Percentiles rank a stretch among this genome's conserved stretches.
Evolutionary conservation across 805 yeast genomes (phyloP).

Genomic region (Cyberlindnera suaveolens): DNA sequence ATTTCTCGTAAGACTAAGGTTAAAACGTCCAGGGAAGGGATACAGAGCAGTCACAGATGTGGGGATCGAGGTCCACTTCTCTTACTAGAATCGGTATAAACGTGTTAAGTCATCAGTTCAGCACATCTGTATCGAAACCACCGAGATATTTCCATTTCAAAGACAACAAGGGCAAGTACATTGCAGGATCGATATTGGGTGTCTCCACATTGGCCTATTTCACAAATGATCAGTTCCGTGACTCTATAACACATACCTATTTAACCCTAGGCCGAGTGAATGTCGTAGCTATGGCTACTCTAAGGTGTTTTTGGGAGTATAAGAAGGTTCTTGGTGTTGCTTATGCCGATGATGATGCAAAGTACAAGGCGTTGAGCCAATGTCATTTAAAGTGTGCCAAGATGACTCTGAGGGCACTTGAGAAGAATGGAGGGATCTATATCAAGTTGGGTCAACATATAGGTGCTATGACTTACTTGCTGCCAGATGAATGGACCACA

Average conservation of each 20-base stretch:
- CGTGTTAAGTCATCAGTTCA: not conserved
- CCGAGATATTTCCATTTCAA: constrained; percentile 1
- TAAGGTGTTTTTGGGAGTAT: constrained; percentile 68
- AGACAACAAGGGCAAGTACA: constrained; percentile 6
- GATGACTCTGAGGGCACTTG: constrained; percentile 73
- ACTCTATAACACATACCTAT: constrained; percentile 9
- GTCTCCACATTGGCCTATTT: constrained; percentile 5
- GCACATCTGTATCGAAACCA: not conserved
- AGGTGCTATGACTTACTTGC: constrained; percentile 82
- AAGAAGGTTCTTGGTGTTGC: constrained; percentile 43
- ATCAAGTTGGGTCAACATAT: constrained; percentile 95
- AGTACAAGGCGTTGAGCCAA: constrained; percentile 44
- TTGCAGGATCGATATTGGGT: constrained; percentile 4
- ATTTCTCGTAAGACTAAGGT: too few species aligned
- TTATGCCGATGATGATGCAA: constrained; percentile 39
- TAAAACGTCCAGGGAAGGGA: too few species aligned
- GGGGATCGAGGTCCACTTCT: not conserved
- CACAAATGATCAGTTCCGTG: constrained; percentile 11
- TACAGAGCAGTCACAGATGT: too few species aligned
- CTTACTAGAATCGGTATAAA: too few species aligned
- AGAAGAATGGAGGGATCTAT: constrained; percentile 84
- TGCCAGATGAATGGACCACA: constrained; percentile 92
- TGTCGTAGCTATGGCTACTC: constrained; percentile 57
- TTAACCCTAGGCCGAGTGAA: constrained; percentile 11
- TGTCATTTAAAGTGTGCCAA: constrained; percentile 76